Evolutionary conservation across 352 stramenopile species (phyloP).

Genomic region (Pythium brachiatum): DNA sequence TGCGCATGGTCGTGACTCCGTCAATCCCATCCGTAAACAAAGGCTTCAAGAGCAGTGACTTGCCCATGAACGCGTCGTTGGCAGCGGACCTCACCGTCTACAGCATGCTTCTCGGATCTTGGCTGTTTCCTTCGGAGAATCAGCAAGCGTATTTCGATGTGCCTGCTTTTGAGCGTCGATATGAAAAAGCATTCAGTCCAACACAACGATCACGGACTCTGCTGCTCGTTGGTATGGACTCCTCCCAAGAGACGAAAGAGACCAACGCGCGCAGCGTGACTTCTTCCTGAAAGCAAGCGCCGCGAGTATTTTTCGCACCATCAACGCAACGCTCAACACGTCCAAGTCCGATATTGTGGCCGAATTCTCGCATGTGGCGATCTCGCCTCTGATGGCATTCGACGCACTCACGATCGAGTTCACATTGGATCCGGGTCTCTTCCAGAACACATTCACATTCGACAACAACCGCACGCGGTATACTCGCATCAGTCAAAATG

Average conservation of each 20-base stretch:
- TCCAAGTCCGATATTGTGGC: background rate
- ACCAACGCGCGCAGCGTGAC: background rate
- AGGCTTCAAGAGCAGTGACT: background rate
- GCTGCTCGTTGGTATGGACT: no score
- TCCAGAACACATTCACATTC: no score
- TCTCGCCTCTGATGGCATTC: background rate
- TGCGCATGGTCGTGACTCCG: background rate
- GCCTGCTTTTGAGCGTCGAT: background rate
- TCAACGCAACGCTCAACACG: background rate
- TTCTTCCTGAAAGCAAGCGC: background rate
- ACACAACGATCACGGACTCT: no score
- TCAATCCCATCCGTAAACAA: background rate
- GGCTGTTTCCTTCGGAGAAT: background rate
- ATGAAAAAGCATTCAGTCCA: no score
- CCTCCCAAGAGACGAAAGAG: no score
- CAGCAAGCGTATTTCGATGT: background rate
- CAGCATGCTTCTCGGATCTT: background rate
- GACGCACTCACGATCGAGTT: background rate
- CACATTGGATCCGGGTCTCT: background rate
- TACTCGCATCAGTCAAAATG: background rate
- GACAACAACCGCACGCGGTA: background rate
- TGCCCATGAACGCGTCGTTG: background rate
- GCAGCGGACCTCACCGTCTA: background rate
- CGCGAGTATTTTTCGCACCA: background rate
- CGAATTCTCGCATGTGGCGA: background rate